Evolutionary conservation across 345 rosid genomes (phyloP).

Genomic region (Salix purpurea): DNA sequence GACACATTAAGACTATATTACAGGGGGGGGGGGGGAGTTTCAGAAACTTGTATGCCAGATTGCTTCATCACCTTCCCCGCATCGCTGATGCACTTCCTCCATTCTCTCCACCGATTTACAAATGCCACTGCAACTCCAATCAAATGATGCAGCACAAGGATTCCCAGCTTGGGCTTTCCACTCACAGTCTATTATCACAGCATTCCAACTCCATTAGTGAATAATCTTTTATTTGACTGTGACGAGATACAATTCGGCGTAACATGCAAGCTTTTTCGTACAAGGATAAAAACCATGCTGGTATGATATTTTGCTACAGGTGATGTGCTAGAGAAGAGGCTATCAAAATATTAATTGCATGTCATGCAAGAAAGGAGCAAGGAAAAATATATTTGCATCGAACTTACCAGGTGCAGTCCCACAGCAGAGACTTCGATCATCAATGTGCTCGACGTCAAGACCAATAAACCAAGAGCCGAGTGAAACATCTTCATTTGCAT

Average conservation of each 20-base stretch:
- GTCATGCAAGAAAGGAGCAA: not conserved
- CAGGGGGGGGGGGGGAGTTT: conserved; percentile 13
- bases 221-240: not conserved
- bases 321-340: not conserved
- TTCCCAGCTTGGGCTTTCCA: conserved; percentile 37
- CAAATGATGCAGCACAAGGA: conserved; percentile 35
- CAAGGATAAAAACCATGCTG: not conserved
- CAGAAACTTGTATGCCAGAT: conserved; percentile 88
- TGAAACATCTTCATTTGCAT: conserved; percentile 94
- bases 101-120: conserved; percentile 35
- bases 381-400: not conserved
- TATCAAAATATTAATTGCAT: not conserved
- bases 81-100: conserved; percentile 31
- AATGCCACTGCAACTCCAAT: conserved; percentile 35
- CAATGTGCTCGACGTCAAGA: conserved; percentile 87
- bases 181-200: conserved; percentile 25
- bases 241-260: not conserved
- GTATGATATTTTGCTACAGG: not conserved
- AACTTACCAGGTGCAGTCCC: conserved; percentile 81
- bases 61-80: conserved; percentile 34
- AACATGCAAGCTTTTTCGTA: not conserved
- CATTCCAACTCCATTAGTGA: conserved; percentile 2
- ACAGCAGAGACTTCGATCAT: conserved; percentile 91
- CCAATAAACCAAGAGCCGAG: conserved; percentile 97
- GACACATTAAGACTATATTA: conserved; percentile 21